Conservation (phyloP, 2,329 filamentous ascomycete species). For the Pleurostoma richardsiae region DNA sequence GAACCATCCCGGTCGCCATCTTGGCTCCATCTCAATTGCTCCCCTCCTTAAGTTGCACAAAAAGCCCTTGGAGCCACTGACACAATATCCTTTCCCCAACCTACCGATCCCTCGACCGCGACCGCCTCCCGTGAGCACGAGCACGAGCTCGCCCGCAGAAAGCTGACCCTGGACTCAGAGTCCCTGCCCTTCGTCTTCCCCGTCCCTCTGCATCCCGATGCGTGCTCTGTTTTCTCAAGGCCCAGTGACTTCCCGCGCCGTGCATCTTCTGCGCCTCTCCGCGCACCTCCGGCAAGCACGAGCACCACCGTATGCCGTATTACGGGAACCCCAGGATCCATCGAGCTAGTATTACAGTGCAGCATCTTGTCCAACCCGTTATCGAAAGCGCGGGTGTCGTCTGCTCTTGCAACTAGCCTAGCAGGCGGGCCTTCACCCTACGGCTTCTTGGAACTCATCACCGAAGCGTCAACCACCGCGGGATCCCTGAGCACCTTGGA, state of each 20-base stretch:
- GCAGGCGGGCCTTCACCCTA: too few relatives aligned
- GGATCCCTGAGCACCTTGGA: too few relatives aligned
- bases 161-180: too few relatives aligned
- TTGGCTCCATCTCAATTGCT: slow-evolving; percentile 36
- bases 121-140: not conserved
- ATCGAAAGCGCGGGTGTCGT: slow-evolving; percentile 14
- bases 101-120: slow-evolving; percentile 1
- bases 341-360: slow-evolving; percentile 45
- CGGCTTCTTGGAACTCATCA: too few relatives aligned
- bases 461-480: too few relatives aligned
- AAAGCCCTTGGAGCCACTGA: slow-evolving; percentile 38
- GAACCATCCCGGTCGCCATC: slow-evolving; percentile 30
- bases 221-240: not conserved
- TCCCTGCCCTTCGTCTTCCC: too few relatives aligned
- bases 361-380: slow-evolving; percentile 44
- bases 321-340: slow-evolving; percentile 38
- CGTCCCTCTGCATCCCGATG: too few relatives aligned
- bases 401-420: too few relatives aligned
- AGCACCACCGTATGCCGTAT: slow-evolving; percentile 45
- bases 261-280: slow-evolving; percentile 37
- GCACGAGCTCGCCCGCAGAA: not conserved
- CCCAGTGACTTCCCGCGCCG: slow-evolving; percentile 8
- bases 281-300: slow-evolving; percentile 36
- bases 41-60: slow-evolving; percentile 45
- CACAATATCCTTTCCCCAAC: slow-evolving; percentile 4